Percentiles rank a stretch among this genome's conserved stretches.
phyloP scores from a whole-genome alignment of 257 asterid species.

The Ligustrum vulgare region DNA sequence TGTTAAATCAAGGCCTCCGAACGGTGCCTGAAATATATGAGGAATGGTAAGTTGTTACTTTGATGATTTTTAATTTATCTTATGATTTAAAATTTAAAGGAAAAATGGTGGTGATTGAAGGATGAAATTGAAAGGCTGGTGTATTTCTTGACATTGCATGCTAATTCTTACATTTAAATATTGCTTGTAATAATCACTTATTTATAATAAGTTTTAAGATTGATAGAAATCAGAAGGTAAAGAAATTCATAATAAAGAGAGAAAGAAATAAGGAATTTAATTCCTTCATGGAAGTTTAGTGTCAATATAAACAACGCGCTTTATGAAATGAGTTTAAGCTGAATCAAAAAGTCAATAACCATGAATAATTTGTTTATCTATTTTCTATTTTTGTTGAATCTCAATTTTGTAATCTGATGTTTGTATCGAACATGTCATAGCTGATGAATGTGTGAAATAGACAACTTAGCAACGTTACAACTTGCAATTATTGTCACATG shows the following conservation, averaged over 20 bases:
- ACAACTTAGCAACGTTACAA: neutral
- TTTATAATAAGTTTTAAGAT: neutral
- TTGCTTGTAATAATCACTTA: neutral
- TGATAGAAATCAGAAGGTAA: neutral
- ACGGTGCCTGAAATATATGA: neutral
- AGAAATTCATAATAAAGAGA: neutral
- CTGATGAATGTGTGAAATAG: neutral
- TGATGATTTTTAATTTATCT: neutral
- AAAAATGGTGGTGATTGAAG: neutral
- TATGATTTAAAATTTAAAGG: neutral
- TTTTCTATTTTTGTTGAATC: neutral
- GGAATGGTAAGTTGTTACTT: neutral
- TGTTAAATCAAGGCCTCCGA: too few relatives aligned
- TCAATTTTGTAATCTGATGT: neutral
- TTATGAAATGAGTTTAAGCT: neutral
- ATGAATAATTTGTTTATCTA: neutral
- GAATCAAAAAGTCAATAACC: neutral
- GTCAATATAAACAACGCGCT: neutral
- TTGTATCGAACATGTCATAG: neutral
- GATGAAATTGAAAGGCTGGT: neutral
- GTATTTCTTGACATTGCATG: neutral
- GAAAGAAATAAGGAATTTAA: neutral
- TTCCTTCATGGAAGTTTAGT: neutral
- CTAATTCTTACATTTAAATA: neutral
- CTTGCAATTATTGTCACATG: neutral